Evolutionary conservation across 192 early-diverging fungal species (phyloP), one percentile per base, ranked within the genome.

Genomic region (Hyaloraphidium curvatum): DNA sequence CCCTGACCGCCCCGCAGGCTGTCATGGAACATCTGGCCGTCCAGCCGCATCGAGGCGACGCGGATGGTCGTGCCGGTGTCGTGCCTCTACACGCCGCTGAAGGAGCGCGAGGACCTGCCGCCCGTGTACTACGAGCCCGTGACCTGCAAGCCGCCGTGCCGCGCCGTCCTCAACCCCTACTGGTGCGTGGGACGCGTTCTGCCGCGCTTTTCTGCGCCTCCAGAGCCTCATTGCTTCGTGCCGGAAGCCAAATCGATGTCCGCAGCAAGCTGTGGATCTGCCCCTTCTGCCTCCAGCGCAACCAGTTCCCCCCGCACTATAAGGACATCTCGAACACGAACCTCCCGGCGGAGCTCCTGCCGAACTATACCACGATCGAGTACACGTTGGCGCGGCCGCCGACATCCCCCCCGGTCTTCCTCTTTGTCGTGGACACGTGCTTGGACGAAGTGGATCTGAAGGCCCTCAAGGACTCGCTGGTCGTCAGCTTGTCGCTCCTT

Each of bases 11-110:
- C n/a, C n/a, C n/a, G n/a, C n/a, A n/a, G 94, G 19, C 83, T 92
- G 63, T 85, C 94, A 39, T 98, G 92, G 90, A 98, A 98, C 71
- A 88, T 88, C 27, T 89, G 89, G 76, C 91, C 94, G 14, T 79
- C 82, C 59, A 88, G 86, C 25, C 82, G 88, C 31, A 63, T 88
- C 29, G 94, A 98, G 58, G 89, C 91, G 14, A 96, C 86, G n/a
- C 76, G 85, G 37, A 80, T 85, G 52, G 89, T 98, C 21, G 87
- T 98, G 0, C 94, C 94, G 28, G 87, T 96, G 62, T 77, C 87
- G 11, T 74, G 78, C 51, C 70, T 96, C 52, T 96, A 96, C 68
- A 98, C 91, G 29, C 84, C 87, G 13, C 66, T 98, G 30, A 96
- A 96, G 65, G 90, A 96, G 53, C 81, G 89, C 19, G 76, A 80